Evolutionary conservation across 495 filamentous ascomycete species (phyloP), one percentile per base, ranked within the genome.

Genomic region (Penicillium atrosanguineum): DNA sequence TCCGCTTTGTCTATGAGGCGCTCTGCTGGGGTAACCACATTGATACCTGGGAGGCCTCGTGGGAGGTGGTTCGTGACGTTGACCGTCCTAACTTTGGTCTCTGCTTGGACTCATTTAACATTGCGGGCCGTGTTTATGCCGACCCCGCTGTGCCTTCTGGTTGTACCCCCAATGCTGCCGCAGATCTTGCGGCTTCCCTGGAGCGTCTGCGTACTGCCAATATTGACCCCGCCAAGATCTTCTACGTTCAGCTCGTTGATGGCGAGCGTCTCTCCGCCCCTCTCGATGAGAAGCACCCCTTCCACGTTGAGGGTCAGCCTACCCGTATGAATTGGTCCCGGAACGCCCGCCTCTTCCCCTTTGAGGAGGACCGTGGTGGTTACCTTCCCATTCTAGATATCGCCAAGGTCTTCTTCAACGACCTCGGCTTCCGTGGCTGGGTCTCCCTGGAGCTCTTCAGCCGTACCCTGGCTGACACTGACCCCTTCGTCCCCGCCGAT

Each of bases 91-190:
- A 91, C 69, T 89, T 92, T 56, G 89, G 88, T 9, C 71, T 89
- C 48, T 91, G 87, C 69, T 76, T 92, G 15, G 89, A 92, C 70
- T 89, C 86, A 0, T 94, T 88, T 69, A 90, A 94, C 70, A 88
- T 91, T 41, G 85, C 85, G 0, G 89, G 82, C 1, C 74, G 86
- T 31, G 80, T 89, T 21, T 94, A 84, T 58, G 89, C 86, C 1
- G 87, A 94, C 56, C 87, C 87, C 0, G 70, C 83, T 1, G 59
- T 70, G 1, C 57, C 74, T 7, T 63, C 73, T 0, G 86, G 89
- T 3, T 71, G 72, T 26, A 81, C 76, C 0, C 63, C 72, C 11
- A 76, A 86, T 57, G 86, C 85, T 6, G 83, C 86, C 0, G 71
- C 69, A 2, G 79, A 80, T 7, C 70, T 90, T 14, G 65, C 69